phyloP scores from a whole-genome alignment of 2,329 filamentous ascomycete genomes.

The Cladophialophora carrionii region DNA sequence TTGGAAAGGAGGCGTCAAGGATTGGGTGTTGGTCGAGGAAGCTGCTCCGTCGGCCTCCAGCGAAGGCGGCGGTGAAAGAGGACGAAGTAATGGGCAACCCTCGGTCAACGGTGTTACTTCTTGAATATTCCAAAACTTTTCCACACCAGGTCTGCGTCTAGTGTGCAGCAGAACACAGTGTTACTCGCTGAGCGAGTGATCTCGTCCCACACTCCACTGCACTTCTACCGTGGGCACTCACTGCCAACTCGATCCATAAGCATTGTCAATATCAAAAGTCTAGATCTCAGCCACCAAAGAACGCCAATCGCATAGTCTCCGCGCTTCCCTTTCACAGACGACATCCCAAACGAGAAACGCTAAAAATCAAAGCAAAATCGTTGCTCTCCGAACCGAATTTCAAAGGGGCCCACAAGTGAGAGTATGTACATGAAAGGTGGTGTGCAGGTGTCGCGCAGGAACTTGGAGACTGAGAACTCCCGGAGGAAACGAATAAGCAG shows the following conservation, averaged over 20 bases:
- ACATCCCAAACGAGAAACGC: constrained; percentile 17
- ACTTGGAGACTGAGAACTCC: constrained; percentile 6
- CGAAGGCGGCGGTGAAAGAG: constrained; percentile 19
- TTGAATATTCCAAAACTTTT: constrained; percentile 19
- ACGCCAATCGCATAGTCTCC: constrained; percentile 25
- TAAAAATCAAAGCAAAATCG: constrained; percentile 16
- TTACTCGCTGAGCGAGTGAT: neutral
- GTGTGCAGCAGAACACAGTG: neutral
- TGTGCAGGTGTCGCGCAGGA: constrained; percentile 1
- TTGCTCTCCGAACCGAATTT: neutral
- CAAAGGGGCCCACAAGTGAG: constrained; percentile 1
- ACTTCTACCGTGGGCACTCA: neutral
- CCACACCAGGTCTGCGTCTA: constrained; percentile 1
- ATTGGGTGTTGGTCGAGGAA: constrained; percentile 61
- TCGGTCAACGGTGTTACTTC: constrained; percentile 33
- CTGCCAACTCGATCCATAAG: neutral
- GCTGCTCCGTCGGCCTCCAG: constrained; percentile 32
- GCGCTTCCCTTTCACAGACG: constrained; percentile 14
- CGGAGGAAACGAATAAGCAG: neutral
- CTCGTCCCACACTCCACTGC: neutral
- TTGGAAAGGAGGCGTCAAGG: constrained; percentile 90
- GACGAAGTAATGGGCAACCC: constrained; percentile 28
- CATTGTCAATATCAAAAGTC: constrained; percentile 16
- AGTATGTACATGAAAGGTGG: constrained; percentile 21
- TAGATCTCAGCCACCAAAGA: constrained; percentile 18